These are phyloP conservation scores for Gracilaria caudata DNA, from an alignment of 23 red algal species.

Conservation along the genomic window DNA sequence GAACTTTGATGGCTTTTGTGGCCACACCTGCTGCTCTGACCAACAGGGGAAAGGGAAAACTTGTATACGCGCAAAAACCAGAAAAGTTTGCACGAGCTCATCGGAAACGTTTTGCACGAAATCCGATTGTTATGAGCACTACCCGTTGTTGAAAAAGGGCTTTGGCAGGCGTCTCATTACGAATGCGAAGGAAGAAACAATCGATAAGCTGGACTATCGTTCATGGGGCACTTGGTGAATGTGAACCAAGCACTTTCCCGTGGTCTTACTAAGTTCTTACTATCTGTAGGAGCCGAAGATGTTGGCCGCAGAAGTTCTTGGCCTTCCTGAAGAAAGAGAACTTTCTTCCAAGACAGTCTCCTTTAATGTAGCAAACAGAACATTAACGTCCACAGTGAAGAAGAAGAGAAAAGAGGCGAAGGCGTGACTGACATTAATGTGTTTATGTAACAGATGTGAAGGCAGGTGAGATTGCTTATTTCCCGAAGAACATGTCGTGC, in stretches of 20 bases:
- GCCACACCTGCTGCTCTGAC: background rate
- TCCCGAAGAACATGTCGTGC: slow-evolving; percentile 59
- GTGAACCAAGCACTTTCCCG: slow-evolving; percentile 56
- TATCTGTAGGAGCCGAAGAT: too few species aligned
- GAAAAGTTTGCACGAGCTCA: background rate
- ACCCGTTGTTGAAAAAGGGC: slow-evolving; percentile 56
- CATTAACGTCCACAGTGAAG: too few species aligned
- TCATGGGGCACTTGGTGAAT: slow-evolving; percentile 65
- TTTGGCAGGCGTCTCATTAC: slow-evolving; percentile 55
- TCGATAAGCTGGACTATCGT: slow-evolving; percentile 49
- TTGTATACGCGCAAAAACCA: background rate
- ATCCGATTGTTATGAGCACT: slow-evolving; percentile 10
- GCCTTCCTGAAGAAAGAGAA: slow-evolving; percentile 53
- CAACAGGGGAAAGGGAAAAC: background rate
- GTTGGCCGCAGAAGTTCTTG: slow-evolving; percentile 45
- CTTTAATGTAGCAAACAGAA: too few species aligned
- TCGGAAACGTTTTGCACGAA: background rate
- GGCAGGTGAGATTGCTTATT: slow-evolving; percentile 63
- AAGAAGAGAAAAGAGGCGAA: too few species aligned
- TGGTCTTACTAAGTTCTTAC: slow-evolving; percentile 54
- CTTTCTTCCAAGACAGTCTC: too few species aligned
- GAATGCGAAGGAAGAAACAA: slow-evolving; percentile 33
- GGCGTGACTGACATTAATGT: background rate
- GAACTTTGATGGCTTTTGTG: slow-evolving; percentile 17
- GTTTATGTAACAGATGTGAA: slow-evolving; percentile 46